Conservation (phyloP, 148 eudicot species). For the Cornus kousa region DNA sequence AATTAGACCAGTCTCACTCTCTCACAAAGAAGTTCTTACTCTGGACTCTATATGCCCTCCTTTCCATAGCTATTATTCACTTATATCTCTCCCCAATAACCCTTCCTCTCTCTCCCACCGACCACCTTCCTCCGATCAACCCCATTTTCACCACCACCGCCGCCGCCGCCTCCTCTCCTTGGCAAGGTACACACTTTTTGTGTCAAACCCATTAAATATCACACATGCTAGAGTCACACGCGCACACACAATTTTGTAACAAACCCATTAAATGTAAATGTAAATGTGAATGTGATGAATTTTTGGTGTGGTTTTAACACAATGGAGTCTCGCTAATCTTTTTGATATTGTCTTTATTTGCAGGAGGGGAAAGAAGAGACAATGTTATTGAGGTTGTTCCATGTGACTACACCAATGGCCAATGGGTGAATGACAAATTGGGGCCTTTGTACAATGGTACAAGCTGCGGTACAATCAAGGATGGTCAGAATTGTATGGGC, state of each 20-base stretch:
- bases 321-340: not conserved
- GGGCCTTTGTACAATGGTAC: conserved; percentile 79
- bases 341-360: conserved; percentile 13
- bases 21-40: conserved; percentile 46
- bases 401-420: conserved; percentile 76
- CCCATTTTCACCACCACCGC: conserved; percentile 16
- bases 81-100: conserved; percentile 47
- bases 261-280: too few species aligned
- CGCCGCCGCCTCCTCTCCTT: conserved; percentile 17
- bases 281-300: too few species aligned
- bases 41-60: conserved; percentile 42
- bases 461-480: conserved; percentile 69
- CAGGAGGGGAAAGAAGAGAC: conserved; percentile 36
- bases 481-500: conserved; percentile 76
- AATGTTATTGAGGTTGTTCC: conserved; percentile 16
- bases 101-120: conserved; percentile 21
- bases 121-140: conserved; percentile 13
- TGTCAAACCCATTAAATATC: too few species aligned
- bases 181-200: conserved; percentile 24
- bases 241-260: too few species aligned
- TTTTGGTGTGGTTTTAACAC: too few species aligned
- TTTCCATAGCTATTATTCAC: conserved; percentile 49
- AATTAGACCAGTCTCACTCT: conserved; percentile 32
- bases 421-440: conserved; percentile 51
- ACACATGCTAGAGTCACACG: too few species aligned